A percentile compares a stretch with the other conserved stretches of the same genome.
Conservation (phyloP, 176 grass and related monocot species). For the Leersia perrieri region DNA sequence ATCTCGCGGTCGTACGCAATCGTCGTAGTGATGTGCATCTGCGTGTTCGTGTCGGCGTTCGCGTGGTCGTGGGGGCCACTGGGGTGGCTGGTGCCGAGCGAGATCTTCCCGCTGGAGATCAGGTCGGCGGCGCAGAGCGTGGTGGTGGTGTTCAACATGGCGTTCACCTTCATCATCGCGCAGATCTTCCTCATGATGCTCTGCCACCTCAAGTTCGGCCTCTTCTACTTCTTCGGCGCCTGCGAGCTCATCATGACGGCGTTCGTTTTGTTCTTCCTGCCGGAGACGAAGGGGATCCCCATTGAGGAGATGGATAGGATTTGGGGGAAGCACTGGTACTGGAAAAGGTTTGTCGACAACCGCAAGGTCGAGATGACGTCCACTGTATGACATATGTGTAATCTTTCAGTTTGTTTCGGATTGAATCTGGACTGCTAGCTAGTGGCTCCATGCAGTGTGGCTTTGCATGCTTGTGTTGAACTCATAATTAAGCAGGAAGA, state of each 20-base stretch:
- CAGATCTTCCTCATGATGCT: conserved; percentile 65
- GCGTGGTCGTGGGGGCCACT: conserved; percentile 88
- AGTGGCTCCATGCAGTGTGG: background rate
- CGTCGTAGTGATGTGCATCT: conserved; percentile 53
- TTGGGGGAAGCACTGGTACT: conserved; percentile 40
- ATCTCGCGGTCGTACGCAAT: conserved; percentile 35
- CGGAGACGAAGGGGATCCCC: conserved; percentile 53
- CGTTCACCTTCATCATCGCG: conserved; percentile 43
- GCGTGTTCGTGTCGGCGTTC: conserved; percentile 79
- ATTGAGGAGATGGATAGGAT: conserved; percentile 45
- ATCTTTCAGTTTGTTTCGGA: background rate
- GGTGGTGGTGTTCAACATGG: conserved; percentile 50
- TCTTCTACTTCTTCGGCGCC: conserved; percentile 64
- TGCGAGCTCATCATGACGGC: conserved; percentile 37
- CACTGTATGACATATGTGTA: background rate
- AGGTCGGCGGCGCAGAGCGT: conserved; percentile 66
- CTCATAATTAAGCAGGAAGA: background rate
- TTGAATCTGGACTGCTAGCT: too few species aligned
- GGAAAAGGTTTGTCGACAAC: conserved; percentile 21
- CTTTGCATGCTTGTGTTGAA: background rate
- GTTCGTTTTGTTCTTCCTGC: conserved; percentile 45
- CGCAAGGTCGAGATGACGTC: background rate
- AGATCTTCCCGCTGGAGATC: conserved; percentile 93
- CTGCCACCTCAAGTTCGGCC: conserved; percentile 61
- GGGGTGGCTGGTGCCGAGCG: conserved; percentile 81